Evolutionary conservation across 371 early-diverging fungal genomes (phyloP), one percentile per base, ranked within the genome.

Genomic region (Zopfochytrium polystomum): DNA sequence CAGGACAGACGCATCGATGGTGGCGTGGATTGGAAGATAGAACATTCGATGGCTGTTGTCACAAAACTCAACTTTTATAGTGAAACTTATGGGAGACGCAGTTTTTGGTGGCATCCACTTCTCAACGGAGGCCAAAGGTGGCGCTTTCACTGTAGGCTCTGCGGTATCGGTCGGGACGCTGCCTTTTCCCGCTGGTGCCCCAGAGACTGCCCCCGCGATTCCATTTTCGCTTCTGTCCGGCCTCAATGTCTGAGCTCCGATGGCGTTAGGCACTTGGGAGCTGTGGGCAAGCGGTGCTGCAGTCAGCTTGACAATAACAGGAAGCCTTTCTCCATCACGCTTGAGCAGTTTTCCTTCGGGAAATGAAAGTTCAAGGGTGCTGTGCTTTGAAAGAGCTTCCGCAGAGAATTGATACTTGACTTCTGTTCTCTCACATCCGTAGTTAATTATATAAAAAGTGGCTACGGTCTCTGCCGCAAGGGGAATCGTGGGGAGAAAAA

Each of bases 351-450:
- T 71, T 20, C 79, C 79, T 52, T 79, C 79, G 7, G 79, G 79
- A 52, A 76, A 79, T n/a, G 61, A 26, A 2, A 79, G 57, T 31
- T 75, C 74, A 2, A 75, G 52, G 6, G 26, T n/a, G 3, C 66
- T 66, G 27, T 52, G 44, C 0, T 57, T 43, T 11, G 52, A 29
- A 6, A 63, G 27, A 5, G 52, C 54, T 3, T 71, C 75, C 1
- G 45, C 15, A 23, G 58, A 70, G 9, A 70, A 47, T 3, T 45
- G 20, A 31, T 66, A 59, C 27, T 63, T 62, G 50, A 79, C 56
- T 48, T 79, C 79, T 7, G 74, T 74, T 7, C 73, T 51, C 62
- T 79, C 79, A 44, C 79, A 79, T 0, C 79, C 79, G 43, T 72
- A 69, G 62, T 79, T 79, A 25, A 74, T 61, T 30, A 79, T 67